Percentiles rank a stretch among this genome's conserved stretches.
Evolutionary conservation across 2,329 filamentous ascomycete genomes (phyloP).

Genomic region (Xylaria sp.): DNA sequence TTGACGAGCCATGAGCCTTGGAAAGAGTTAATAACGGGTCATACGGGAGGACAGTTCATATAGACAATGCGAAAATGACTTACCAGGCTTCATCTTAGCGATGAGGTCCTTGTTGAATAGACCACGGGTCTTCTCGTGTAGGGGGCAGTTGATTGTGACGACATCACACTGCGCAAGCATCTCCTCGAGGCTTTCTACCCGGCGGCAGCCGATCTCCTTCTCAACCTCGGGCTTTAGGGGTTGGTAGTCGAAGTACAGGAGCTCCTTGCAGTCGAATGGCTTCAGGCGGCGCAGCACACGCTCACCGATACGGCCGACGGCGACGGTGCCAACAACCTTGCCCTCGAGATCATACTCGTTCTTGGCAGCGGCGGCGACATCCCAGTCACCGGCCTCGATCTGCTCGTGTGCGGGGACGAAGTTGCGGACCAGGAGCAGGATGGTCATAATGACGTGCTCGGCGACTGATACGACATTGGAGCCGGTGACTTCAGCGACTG

Average conservation of each 20-base stretch:
- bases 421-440: constrained; percentile 95
- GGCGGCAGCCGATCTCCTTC: constrained; percentile 93
- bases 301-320: constrained; percentile 97
- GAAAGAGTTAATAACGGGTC: constrained; percentile 8
- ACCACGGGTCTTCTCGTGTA: constrained; percentile 97
- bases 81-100: constrained; percentile 97
- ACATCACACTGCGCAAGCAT: constrained; percentile 94
- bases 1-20: constrained; percentile 94
- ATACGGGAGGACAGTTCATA: not conserved
- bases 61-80: constrained; percentile 45
- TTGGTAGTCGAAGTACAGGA: constrained; percentile 99
- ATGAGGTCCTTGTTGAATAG: constrained; percentile 99
- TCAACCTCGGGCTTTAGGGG: constrained; percentile 85
- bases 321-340: constrained; percentile 98
- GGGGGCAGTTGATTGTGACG: constrained; percentile 99
- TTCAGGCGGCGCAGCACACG: constrained; percentile 95
- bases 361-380: constrained; percentile 96
- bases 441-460: constrained; percentile 99
- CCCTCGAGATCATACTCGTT: constrained; percentile 97
- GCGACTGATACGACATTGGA: constrained; percentile 99
- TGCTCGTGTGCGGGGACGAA: constrained; percentile 97
- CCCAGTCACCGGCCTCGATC: constrained; percentile 89
- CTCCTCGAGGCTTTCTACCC: constrained; percentile 90
- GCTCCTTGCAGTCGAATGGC: constrained; percentile 99
- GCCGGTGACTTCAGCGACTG: constrained; percentile 96